Evolutionary conservation across 192 early-diverging fungal genomes (phyloP).

Genomic region (Coemansia sp.): DNA sequence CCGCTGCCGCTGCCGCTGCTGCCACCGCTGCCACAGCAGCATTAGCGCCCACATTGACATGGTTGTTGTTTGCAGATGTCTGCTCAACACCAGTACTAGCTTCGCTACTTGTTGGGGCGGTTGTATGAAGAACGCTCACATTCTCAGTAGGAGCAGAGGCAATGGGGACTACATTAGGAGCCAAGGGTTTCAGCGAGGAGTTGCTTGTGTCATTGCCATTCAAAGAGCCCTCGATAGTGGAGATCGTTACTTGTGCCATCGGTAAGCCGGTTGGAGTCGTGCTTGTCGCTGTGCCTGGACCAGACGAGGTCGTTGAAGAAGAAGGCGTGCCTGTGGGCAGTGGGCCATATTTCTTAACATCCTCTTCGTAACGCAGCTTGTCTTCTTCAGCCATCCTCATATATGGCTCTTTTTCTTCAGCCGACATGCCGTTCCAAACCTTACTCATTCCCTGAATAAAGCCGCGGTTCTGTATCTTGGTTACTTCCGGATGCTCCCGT

Average conservation of each 20-base stretch:
- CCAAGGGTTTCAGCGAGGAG: background rate
- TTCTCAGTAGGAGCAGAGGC: background rate
- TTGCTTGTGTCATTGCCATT: background rate
- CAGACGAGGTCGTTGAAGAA: slow-evolving; percentile 1
- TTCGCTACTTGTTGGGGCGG: background rate
- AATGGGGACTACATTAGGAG: slow-evolving; percentile 13
- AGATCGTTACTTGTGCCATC: background rate
- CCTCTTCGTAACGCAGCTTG: slow-evolving; percentile 47
- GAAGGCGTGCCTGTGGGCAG: slow-evolving; percentile 16
- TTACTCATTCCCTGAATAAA: slow-evolving; percentile 54
- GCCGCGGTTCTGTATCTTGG: slow-evolving; percentile 47
- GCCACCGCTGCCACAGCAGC: background rate
- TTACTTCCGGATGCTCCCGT: slow-evolving; percentile 31
- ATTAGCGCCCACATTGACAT: background rate
- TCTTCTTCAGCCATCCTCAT: slow-evolving; percentile 51
- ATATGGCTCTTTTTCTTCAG: slow-evolving; percentile 42
- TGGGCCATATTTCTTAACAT: slow-evolving; percentile 45
- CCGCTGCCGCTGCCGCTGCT: slow-evolving; percentile 3
- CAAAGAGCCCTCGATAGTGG: background rate
- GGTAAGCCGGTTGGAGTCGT: background rate
- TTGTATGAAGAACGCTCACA: background rate
- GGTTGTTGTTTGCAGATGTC: background rate
- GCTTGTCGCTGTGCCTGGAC: background rate
- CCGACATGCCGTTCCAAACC: slow-evolving; percentile 42
- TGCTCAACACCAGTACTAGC: background rate